A percentile compares a stretch with the other conserved stretches of the same genome.
Evolutionary conservation across 2,329 filamentous ascomycete genomes (phyloP).

Genomic region (Hypoxylon rubiginosum): DNA sequence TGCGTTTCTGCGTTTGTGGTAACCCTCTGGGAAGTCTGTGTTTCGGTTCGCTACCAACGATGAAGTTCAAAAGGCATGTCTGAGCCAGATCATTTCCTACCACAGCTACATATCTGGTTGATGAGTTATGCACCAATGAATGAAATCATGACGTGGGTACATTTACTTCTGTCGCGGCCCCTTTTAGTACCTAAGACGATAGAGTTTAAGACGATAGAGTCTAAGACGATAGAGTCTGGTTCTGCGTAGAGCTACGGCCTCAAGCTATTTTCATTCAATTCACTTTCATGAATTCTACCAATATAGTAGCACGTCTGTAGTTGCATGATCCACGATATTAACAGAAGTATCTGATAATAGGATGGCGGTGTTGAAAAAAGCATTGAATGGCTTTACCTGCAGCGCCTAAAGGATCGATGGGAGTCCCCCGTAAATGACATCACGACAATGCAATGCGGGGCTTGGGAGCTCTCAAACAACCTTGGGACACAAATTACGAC

Average conservation of each 20-base stretch:
- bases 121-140: not conserved
- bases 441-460: constrained; percentile 40
- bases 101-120: not conserved
- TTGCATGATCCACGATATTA: not conserved
- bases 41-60: constrained; percentile 52
- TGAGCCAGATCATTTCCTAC: constrained; percentile 61
- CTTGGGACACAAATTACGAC: constrained; percentile 5
- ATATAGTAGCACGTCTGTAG: not conserved
- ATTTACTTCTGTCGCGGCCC: not conserved
- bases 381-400: not conserved
- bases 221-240: not conserved
- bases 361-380: not conserved
- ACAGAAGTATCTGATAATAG: not conserved
- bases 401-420: constrained; percentile 15
- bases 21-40: constrained; percentile 57
- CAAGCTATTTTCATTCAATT: not conserved
- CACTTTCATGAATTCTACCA: not conserved
- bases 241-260: not conserved
- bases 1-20: constrained; percentile 64
- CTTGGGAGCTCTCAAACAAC: not conserved
- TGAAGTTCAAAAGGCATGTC: constrained; percentile 76
- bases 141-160: not conserved
- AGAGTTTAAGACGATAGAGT: too few relatives aligned
- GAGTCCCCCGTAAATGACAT: constrained; percentile 29
- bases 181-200: too few relatives aligned